Conservation (phyloP, 352 stramenopile genomes). For the Pythium phragmiticola region DNA sequence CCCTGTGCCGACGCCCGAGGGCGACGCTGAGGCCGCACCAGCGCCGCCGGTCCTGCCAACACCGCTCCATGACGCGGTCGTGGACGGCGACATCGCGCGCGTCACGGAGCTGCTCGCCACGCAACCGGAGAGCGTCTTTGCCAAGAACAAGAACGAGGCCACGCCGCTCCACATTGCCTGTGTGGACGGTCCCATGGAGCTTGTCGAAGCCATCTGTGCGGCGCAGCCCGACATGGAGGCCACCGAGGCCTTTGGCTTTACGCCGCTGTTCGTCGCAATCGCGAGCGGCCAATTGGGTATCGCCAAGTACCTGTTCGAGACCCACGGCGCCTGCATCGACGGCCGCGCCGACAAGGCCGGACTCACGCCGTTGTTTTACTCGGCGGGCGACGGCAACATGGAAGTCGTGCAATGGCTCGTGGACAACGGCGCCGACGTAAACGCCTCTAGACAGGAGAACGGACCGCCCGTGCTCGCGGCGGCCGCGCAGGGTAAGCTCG, state of each 20-base stretch:
- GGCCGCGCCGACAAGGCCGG: conserved; percentile 26
- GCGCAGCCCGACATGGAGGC: conserved; percentile 26
- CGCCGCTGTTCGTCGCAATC: conserved; percentile 32
- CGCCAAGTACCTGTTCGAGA: conserved; percentile 19
- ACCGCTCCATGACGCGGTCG: conserved; percentile 27
- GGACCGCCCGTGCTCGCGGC: conserved; percentile 27
- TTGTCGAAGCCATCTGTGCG: conserved; percentile 25
- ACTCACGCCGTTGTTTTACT: conserved; percentile 29
- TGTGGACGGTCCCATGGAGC: conserved; percentile 25
- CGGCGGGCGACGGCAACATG: conserved; percentile 20
- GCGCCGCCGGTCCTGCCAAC: conserved; percentile 15
- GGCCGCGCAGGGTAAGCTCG: conserved; percentile 25
- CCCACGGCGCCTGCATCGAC: conserved; percentile 22
- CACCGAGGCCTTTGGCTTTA: conserved; percentile 26
- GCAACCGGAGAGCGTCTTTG: conserved; percentile 20
- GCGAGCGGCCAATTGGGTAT: conserved; percentile 29
- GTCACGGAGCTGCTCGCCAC: conserved; percentile 19
- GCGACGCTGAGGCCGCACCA: background rate
- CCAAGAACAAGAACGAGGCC: conserved; percentile 27
- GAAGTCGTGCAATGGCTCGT: conserved; percentile 26
- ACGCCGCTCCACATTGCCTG: conserved; percentile 33
- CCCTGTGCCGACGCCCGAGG: background rate
- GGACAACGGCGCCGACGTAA: conserved; percentile 28
- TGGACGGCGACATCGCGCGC: conserved; percentile 23
- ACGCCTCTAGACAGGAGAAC: conserved; percentile 18